Evolutionary conservation across 2,329 filamentous ascomycete genomes (phyloP), one percentile per base, ranked within the genome.

Genomic region (Aspergillus transmontanensis): DNA sequence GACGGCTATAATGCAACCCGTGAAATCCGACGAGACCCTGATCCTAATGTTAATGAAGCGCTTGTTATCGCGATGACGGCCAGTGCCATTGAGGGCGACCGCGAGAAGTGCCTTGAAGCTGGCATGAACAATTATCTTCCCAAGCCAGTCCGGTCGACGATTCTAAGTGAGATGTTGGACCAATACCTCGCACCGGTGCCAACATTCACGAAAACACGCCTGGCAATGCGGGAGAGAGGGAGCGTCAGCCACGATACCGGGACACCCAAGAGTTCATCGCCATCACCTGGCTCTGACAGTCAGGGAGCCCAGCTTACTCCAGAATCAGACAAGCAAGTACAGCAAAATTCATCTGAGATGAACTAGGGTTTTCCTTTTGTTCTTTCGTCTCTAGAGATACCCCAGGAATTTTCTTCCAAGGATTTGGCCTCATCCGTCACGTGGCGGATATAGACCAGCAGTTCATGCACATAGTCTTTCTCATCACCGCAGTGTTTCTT

Each of bases 41-140:
- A 93, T 63, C 89, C 93, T 41, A 86, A 86, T 9, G 92, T 98
- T 12, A 86, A 92, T 58, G 89, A 92, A 67, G 87, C 96, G 1
- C 83, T 97, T n/a, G 91, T 98, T 56, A 97, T 98, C 70, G 94
- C 94, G 60, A 97, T 98, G 94, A 98, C 94, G 1, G 94, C 94
- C 1, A 94, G 90, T 30, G 94, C 94, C 3, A 98, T 98, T 65
- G 91, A 95, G 75, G 94, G 94, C 21, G 94, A 98, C 75, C 86
- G 94, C 55, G 94, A 98, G 76, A 97, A 96, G 79, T 97, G 94
- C 70, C 82, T 97, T n/a, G 92, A 93, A 57, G 92, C 93, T 1
- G 94, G 94, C 51, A 98, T 98, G 94, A 97, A 97, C 77, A 95
- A 97, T 73, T 98, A 97, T 72, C 86, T 97, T 1, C 93, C 94